Evolutionary conservation across 2,329 filamentous ascomycete species (phyloP), one percentile per base, ranked within the genome.

Genomic region (Pestalotiopsis sp.): DNA sequence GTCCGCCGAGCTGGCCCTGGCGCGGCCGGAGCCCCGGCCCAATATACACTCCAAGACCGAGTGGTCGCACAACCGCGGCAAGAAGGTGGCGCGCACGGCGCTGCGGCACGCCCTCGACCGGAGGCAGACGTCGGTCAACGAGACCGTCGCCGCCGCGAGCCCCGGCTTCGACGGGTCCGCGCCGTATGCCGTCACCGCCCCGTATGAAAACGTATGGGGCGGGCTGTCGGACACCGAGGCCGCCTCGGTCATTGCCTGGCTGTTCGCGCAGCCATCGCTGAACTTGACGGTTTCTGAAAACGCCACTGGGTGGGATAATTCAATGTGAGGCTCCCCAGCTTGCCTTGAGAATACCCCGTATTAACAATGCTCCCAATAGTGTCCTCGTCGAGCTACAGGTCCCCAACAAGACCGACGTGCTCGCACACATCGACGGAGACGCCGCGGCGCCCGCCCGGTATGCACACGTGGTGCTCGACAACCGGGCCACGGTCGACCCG

Each of bases 371-470:
- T 23, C 1, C 1, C 1, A 40, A 23, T 56, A 78, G 75, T 20
- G 65, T 78, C 4, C 72, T 77, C 1, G 72, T 78, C 3, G 83
- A 85, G 71, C 69, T 80, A 0, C 75, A 85, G 60, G 70, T 74
- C 23, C 84, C 84, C 0, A 87, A 87, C 75, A 87, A 87, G 76
- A 84, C 83, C 0, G 83, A 85, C 67, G 57, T 81, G 78, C 0
- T 85, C 56, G 68, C 78, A 1, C 87, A 85, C 67, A 73, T 86
- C 1, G 82, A 85, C 49, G 77, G 76, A 1, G 69, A 72, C 11
- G 79, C 74, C 0, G 66, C 78, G 4, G 71, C 74, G 1, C 84
- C 84, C 1, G 65, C 73, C 2, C 77, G 81, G n/a, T 85, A 82
- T 72, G 84, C 84, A 2, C 82, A 83, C 63, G 82, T 81, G 0